These are phyloP conservation scores for Ramularia endophylla DNA, from an alignment of 2,329 filamentous ascomycete genomes.

Conservation along the genomic window DNA sequence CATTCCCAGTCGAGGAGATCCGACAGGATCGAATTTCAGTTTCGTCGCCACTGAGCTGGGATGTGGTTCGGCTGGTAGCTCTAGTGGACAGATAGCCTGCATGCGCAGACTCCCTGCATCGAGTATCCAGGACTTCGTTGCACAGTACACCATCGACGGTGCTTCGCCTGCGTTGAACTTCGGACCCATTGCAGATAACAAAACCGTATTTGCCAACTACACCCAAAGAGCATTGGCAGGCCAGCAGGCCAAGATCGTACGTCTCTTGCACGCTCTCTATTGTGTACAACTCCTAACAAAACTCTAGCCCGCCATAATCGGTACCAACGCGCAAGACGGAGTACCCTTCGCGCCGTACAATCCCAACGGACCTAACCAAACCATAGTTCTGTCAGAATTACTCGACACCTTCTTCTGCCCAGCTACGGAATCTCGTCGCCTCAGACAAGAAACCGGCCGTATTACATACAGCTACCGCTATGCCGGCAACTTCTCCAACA, in stretches of 20 bases:
- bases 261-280: background rate
- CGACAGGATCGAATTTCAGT: conserved; percentile 15
- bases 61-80: conserved; percentile 41
- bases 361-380: conserved; percentile 23
- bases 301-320: conserved; percentile 31
- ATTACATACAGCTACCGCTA: conserved; percentile 39
- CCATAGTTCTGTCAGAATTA: conserved; percentile 9
- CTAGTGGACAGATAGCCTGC: conserved; percentile 17
- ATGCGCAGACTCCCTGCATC: conserved; percentile 13
- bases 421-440: conserved; percentile 23
- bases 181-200: conserved; percentile 21
- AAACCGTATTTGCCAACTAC: conserved; percentile 26
- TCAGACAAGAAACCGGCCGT: conserved; percentile 24
- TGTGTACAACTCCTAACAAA: background rate
- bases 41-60: conserved; percentile 20
- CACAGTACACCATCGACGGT: conserved; percentile 14
- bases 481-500: conserved; percentile 39
- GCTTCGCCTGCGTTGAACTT: conserved; percentile 26
- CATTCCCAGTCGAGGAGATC: conserved; percentile 5
- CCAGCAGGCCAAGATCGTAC: conserved; percentile 32
- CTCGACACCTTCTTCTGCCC: conserved; percentile 26
- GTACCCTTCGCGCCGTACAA: conserved; percentile 31
- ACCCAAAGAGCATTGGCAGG: conserved; percentile 16
- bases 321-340: conserved; percentile 34
- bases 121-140: conserved; percentile 12